Evolutionary conservation across 2,329 filamentous ascomycete species (phyloP), one percentile per base, ranked within the genome.

Genomic region (Dactylonectria macrodidyma): DNA sequence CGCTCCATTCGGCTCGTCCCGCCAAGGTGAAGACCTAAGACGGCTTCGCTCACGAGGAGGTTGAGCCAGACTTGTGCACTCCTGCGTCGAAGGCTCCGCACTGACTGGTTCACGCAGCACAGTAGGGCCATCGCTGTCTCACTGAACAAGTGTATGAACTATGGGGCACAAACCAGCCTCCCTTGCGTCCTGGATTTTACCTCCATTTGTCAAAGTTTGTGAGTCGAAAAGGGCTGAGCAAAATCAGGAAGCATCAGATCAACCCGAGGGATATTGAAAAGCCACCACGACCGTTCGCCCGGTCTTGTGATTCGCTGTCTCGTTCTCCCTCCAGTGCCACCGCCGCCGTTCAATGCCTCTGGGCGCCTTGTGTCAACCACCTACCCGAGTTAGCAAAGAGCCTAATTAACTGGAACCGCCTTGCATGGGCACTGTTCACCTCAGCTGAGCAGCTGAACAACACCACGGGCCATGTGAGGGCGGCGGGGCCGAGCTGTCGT

Each of bases 251-350:
- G 16, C 10, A 8, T 12, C n/a, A 41, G n/a, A 33, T 38, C 22
- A 50, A 60, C 8, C 26, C 26, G 26, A 9, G 24, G 12, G 10
- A 14, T 38, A n/a, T 22, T 52, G 36, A 60, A 30, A 60, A 51
- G 24, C 22, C 19, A 16, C 36, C 16, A 26, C 24, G 54, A 50
- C 46, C 33, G 33, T 12, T 7, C 26, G 8, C 11, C 33, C 26
- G 38, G 7, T 3, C 14, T 12, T 11, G 33, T 63, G 60, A 41
- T 41, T 44, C 24, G 46, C 33, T 63, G 60, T 63, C 60, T 63
- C 34, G 46, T 30, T 58, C 46, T 57, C 60, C 54, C 52, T 63
- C 26, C 16, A 47, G 36, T 36, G 22, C 44, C 24, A 24, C 34
- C 34, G 30, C 26, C 26, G 36, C 41, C 24, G 12, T 2, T n/a